Evolutionary conservation across 1,284 basidiomycete genomes (phyloP).

Genomic region (Ganoderma meredithae): DNA sequence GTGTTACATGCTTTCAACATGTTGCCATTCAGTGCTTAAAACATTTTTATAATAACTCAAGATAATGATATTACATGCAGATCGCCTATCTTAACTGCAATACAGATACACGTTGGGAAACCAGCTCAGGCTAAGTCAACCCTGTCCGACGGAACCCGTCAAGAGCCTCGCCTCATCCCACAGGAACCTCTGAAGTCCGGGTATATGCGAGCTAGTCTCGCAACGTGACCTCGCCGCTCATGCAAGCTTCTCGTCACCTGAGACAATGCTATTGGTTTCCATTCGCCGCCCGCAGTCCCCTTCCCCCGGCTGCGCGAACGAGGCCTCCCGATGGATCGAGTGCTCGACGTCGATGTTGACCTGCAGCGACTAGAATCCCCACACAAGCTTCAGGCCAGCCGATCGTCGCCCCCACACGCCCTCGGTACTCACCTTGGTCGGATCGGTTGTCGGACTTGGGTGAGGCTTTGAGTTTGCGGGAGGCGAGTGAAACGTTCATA

Average conservation of each 20-base stretch:
- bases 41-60: neutral
- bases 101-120: constrained; percentile 7
- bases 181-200: neutral
- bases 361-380: constrained; percentile 17
- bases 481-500: neutral
- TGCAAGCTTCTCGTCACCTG: constrained; percentile 9
- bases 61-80: neutral
- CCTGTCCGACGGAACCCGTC: constrained; percentile 2
- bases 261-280: neutral
- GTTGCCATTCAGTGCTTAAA: neutral
- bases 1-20: constrained; percentile 10
- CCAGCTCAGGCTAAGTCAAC: neutral
- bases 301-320: neutral
- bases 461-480: constrained; percentile 11
- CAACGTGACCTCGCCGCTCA: constrained; percentile 7
- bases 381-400: neutral
- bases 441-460: neutral
- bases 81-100: neutral
- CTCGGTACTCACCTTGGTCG: constrained; percentile 6
- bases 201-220: neutral
- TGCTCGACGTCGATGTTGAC: constrained; percentile 24
- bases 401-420: neutral
- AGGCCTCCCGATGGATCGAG: constrained; percentile 18
- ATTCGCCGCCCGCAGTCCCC: neutral
- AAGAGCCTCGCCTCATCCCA: constrained; percentile 1